Conservation (phyloP, 2,329 filamentous ascomycete genomes). For the Zymoseptoria pseudotritici region DNA sequence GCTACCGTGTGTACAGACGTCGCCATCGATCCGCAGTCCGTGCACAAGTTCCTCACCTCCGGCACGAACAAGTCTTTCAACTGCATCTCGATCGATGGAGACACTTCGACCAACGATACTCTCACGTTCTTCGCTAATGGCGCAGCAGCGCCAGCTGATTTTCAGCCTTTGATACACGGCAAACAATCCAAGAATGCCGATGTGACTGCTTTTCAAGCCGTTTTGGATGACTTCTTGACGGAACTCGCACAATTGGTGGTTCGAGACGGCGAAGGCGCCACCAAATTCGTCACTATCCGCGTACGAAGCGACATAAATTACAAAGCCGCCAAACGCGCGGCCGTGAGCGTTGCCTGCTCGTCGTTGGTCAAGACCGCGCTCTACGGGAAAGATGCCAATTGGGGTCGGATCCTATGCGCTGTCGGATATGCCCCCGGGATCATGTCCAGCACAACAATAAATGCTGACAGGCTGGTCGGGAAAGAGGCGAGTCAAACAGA, state of each 20-base stretch:
- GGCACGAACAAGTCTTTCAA: constrained; percentile 87
- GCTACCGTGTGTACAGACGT: constrained; percentile 89
- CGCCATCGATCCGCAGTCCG: constrained; percentile 60
- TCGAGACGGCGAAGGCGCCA: constrained; percentile 92
- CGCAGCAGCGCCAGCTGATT: constrained; percentile 48
- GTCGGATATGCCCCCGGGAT: constrained; percentile 72
- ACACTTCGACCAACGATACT: constrained; percentile 96
- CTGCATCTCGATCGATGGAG: constrained; percentile 91
- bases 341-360: constrained; percentile 79
- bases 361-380: constrained; percentile 95
- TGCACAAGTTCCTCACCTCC: constrained; percentile 62
- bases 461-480: neutral
- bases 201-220: constrained; percentile 61
- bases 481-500: neutral
- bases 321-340: constrained; percentile 62
- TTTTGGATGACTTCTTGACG: constrained; percentile 70
- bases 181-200: constrained; percentile 27
- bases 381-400: constrained; percentile 96
- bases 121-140: constrained; percentile 93
- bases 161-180: constrained; percentile 2
- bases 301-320: constrained; percentile 40
- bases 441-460: constrained; percentile 22
- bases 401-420: constrained; percentile 93
- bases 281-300: constrained; percentile 92
- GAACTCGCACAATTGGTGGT: constrained; percentile 89